phyloP scores from a whole-genome alignment of 2,329 filamentous ascomycete species.

The Thermoascus crustaceus region DNA sequence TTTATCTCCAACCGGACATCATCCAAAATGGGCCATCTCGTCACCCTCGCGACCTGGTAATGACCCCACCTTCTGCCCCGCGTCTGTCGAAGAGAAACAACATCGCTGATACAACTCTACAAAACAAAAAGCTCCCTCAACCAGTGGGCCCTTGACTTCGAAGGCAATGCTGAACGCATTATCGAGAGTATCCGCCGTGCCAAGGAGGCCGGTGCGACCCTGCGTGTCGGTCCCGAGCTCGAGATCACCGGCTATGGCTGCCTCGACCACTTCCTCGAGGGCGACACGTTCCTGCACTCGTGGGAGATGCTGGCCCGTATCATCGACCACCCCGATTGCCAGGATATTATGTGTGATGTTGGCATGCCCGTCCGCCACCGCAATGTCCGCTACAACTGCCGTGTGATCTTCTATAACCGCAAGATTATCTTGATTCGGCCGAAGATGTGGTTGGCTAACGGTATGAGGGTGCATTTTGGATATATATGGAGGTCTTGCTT shows the following conservation, averaged over 20 bases:
- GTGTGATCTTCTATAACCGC: conserved; percentile 56
- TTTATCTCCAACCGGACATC: not conserved
- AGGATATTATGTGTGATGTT: conserved; percentile 60
- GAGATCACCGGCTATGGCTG: conserved; percentile 42
- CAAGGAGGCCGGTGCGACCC: conserved; percentile 52
- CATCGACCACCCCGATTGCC: conserved; percentile 49
- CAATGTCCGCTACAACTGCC: conserved; percentile 57
- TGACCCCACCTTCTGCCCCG: no score
- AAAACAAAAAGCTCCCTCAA: conserved; percentile 28
- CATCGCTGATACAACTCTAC: conserved; percentile 2
- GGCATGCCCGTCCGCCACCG: conserved; percentile 56
- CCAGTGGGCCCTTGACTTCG: conserved; percentile 52
- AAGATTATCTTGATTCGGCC: conserved; percentile 65
- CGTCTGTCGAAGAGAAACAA: no score
- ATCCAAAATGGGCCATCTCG: conserved; percentile 29
- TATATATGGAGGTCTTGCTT: no score
- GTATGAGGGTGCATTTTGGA: conserved; percentile 10
- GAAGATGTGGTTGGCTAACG: conserved; percentile 63
- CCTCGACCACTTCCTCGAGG: conserved; percentile 58
- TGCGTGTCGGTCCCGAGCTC: conserved; percentile 52
- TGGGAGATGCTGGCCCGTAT: conserved; percentile 58
- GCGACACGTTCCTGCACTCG: conserved; percentile 50
- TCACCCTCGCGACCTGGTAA: conserved; percentile 39
- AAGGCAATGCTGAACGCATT: conserved; percentile 57
- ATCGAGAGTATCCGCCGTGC: conserved; percentile 53